Evolutionary conservation across 306 rosid species (phyloP).

Genomic region (Dalbergia cochinchinensis): DNA sequence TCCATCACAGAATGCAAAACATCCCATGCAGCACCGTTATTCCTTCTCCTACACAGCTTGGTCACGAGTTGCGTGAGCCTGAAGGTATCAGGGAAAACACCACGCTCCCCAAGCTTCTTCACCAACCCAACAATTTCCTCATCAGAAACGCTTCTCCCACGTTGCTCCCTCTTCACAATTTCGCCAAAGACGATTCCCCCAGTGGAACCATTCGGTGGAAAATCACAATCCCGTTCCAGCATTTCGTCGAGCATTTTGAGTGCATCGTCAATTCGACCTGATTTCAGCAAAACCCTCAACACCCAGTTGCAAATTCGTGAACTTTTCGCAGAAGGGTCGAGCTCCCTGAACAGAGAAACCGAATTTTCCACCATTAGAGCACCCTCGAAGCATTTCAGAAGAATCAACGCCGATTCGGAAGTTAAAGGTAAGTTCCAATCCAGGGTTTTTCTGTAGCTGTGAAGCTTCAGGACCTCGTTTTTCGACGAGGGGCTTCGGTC

Average conservation of each 20-base stretch:
- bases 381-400: conserved; percentile 52
- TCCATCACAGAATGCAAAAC: conserved; percentile 61
- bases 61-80: conserved; percentile 66
- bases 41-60: conserved; percentile 62
- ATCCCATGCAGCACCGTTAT: conserved; percentile 67
- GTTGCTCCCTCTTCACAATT: conserved; percentile 47
- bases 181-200: conserved; percentile 56
- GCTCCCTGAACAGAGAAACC: conserved; percentile 48
- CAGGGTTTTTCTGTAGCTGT: conserved; percentile 39
- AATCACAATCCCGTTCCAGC: conserved; percentile 55
- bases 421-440: conserved; percentile 48
- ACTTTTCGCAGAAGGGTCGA: conserved; percentile 55
- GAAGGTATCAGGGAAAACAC: conserved; percentile 59
- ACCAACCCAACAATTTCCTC: conserved; percentile 64
- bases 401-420: conserved; percentile 44
- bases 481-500: conserved; percentile 53
- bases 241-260: conserved; percentile 75
- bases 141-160: conserved; percentile 52
- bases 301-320: conserved; percentile 59
- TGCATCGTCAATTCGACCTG: conserved; percentile 56
- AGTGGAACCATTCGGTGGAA: conserved; percentile 58
- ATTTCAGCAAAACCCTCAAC: conserved; percentile 45
- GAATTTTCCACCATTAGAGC: conserved; percentile 64
- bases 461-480: conserved; percentile 53
- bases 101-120: conserved; percentile 50